Base-by-base conservation (phyloP, 73 alveolate species). In the Paramecium bursaria region DNA sequence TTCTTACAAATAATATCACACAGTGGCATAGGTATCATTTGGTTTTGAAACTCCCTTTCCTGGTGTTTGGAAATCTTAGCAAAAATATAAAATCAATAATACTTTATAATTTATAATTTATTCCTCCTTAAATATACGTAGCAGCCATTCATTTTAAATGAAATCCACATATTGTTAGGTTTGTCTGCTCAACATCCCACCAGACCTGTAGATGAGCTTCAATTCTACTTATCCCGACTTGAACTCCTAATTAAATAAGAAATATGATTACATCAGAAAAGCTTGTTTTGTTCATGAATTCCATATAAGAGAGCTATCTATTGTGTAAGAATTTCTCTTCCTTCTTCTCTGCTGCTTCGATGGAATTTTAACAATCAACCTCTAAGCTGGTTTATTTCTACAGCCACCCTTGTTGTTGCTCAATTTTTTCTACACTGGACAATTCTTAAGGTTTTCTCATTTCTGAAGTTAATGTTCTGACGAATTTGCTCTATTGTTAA, bases 301-400 rank as follows among this genome's bases (percentile, higher is more conserved):
- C 30, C 9, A 67, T 14, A 67, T 67, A 67, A 39, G 82, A 67
- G 3, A 67, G 82, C 44, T 67, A 42, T 39, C 82, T 67, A 39
- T 67, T 67, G n/a, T n/a, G n/a, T n/a, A 67, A 25, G 44, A 7
- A 67, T 30, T 30, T 57, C 33, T 30, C 33, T 19, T n/a, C 29
- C 76, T 27, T 57, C 76, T 4, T 57, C 76, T 57, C 2, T 14
- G 7, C 82, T 17, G 33, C 7, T 67, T n/a, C 76, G 17, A 29
- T n/a, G n/a, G n/a, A n/a, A n/a, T n/a, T n/a, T n/a, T n/a, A 14
- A 42, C 21, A 67, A 14, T 39, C 82, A 5, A 67, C 50, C 44
- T 67, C 82, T 35, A 25, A 13, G 21, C 50, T 11, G 14, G 82
- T 31, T 0, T 23, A 21, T 35, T 67, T 0, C 4, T 67, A 39